Base-by-base conservation (phyloP, 495 filamentous ascomycete genomes). In the Penicillium coffeae region DNA sequence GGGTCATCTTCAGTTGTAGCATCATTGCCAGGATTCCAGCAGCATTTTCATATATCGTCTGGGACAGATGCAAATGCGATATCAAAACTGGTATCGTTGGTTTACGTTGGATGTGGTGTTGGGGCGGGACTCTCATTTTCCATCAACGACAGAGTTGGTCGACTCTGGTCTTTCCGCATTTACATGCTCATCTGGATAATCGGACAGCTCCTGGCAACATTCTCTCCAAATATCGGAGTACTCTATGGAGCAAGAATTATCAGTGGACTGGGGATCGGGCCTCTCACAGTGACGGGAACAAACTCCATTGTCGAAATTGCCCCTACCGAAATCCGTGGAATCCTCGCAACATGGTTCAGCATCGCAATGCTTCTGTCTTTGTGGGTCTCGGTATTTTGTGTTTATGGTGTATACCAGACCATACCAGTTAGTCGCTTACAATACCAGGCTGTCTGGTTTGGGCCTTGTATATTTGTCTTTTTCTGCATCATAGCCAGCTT, bases 401-500 rank as follows among this genome's bases (percentile, higher is more conserved):
- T 60, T 5, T 54, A 43, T 34, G 46, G 50, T n/a, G 12, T 33
- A 20, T 45, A 30, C 2, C 14, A 44, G 12, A 39, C 52, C 18
- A 15, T 56, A 7, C 4, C 48, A 10, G 12, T 16, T 13, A 45
- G 38, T 7, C 20, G 48, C 27, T 13, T 56, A 32, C 54, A 56
- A 39, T 58, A 43, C 35, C 51, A 54, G 35, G 30, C 48, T 33
- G 10, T 37, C 1, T 54, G 44, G 44, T 54, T 58, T 45, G 16
- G 20, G 15, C 46, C 32, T 13, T 40, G 25, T 1, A 18, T 49
- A n/a, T 43, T 25, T 2, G 34, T 41, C 0, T 41, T 21, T 38
- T 77, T 88, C 52, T 75, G 88, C 37, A 77, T 74, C n/a, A 45
- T 58, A 38, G 82, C 83, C 22, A 76, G 86, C 63, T 61, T 79